Conservation (phyloP, 371 early-diverging fungal genomes). For the Funneliformis caledonium region DNA sequence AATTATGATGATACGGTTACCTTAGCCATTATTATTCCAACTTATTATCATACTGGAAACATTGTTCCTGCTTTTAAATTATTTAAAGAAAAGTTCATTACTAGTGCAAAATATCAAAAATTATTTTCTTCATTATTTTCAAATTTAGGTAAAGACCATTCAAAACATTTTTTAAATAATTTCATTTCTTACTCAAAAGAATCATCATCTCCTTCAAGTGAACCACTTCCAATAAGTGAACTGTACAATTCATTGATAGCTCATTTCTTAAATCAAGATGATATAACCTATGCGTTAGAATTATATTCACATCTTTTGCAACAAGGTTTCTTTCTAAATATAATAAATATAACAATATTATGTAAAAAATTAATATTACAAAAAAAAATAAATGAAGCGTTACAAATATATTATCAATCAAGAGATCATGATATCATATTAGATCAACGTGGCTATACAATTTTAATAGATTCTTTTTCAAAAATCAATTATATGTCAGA, state of each 20-base stretch:
- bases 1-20: not conserved
- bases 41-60: not conserved
- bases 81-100: not conserved
- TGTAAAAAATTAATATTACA: not conserved
- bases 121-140: not conserved
- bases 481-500: not conserved
- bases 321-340: not conserved
- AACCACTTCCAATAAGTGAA: not conserved
- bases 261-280: not conserved
- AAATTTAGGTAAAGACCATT: not conserved
- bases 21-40: not conserved
- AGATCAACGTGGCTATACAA: not conserved
- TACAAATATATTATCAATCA: conserved; percentile 22
- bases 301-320: not conserved
- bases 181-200: not conserved
- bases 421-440: not conserved
- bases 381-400: not conserved
- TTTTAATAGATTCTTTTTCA: conserved; percentile 9
- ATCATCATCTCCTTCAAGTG: no score
- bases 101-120: not conserved
- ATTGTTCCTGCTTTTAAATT: not conserved
- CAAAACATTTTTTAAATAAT: not conserved
- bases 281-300: not conserved
- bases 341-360: not conserved
- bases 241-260: not conserved